A percentile compares a stretch with the other conserved stretches of the same genome.
phyloP scores from a whole-genome alignment of 352 stramenopile species.

The Albugo laibachii region DNA sequence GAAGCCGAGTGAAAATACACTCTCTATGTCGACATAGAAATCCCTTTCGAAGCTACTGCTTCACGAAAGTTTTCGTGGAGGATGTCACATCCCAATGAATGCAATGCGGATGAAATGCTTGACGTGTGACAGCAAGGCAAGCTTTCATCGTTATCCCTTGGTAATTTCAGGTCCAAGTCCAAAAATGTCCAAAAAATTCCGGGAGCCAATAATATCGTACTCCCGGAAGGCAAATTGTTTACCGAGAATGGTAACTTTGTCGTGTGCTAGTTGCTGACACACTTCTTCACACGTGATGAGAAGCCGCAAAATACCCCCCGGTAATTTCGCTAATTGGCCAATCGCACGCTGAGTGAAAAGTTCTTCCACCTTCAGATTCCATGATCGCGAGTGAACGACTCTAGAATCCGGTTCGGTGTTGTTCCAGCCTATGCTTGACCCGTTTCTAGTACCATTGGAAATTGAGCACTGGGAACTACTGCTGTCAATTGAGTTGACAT shows the following conservation, averaged over 20 bases:
- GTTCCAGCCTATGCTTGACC: slow-evolving; percentile 1
- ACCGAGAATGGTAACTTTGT: slow-evolving; percentile 2
- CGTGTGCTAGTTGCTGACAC: slow-evolving; percentile 1
- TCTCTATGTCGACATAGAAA: no score
- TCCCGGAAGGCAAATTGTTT: slow-evolving; percentile 2
- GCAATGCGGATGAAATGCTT: no score
- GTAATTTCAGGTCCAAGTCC: not conserved
- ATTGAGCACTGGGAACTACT: not conserved
- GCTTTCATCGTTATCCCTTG: no score
- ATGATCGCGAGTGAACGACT: slow-evolving; percentile 1
- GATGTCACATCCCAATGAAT: no score
- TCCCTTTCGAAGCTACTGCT: no score
- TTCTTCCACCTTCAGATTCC: slow-evolving; percentile 1
- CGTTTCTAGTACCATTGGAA: not conserved
- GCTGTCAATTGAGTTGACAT: not conserved
- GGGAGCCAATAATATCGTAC: slow-evolving; percentile 2
- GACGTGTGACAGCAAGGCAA: no score
- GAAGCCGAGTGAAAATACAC: no score
- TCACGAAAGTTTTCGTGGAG: no score
- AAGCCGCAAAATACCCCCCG: slow-evolving; percentile 1
- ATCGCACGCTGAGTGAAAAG: not conserved
- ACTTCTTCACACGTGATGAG: slow-evolving; percentile 2
- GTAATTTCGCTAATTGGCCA: slow-evolving; percentile 1
- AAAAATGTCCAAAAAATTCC: slow-evolving; percentile 5
- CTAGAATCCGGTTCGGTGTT: not conserved